Percentiles rank a stretch among this genome's conserved stretches.
Conservation (phyloP, 345 rosid species). For the Lepidium didymum region DNA sequence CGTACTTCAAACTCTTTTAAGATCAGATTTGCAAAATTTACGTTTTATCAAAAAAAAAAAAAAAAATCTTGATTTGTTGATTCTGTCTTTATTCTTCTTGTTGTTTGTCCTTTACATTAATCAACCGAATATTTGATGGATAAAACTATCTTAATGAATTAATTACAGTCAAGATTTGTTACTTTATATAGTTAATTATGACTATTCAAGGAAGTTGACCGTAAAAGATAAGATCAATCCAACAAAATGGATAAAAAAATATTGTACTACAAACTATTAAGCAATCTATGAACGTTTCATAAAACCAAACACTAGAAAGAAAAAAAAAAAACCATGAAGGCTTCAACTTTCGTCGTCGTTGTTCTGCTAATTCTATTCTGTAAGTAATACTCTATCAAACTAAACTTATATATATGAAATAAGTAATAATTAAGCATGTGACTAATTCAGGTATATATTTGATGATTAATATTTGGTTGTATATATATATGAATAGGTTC, state of each 20-base stretch:
- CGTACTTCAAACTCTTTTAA: too few species aligned
- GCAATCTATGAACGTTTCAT: background rate
- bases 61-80: too few species aligned
- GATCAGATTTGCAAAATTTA: too few species aligned
- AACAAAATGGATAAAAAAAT: background rate
- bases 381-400: too few species aligned
- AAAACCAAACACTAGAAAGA: background rate
- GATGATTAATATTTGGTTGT: background rate
- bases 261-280: background rate
- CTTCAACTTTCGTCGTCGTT: slow-evolving; percentile 1
- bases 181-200: background rate
- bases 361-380: slow-evolving; percentile 17
- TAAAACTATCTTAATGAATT: background rate
- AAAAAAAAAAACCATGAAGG: slow-evolving; percentile 3
- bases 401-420: too few species aligned
- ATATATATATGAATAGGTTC: background rate
- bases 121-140: background rate
- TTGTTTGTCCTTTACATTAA: background rate
- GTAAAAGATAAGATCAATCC: background rate
- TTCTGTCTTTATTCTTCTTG: background rate
- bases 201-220: background rate
- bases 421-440: background rate
- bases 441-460: background rate
- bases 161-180: background rate
- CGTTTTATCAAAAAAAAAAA: too few species aligned